These are phyloP conservation scores for Candida yuanshanica DNA, from an alignment of 805 yeast species.

Conservation along the genomic window DNA sequence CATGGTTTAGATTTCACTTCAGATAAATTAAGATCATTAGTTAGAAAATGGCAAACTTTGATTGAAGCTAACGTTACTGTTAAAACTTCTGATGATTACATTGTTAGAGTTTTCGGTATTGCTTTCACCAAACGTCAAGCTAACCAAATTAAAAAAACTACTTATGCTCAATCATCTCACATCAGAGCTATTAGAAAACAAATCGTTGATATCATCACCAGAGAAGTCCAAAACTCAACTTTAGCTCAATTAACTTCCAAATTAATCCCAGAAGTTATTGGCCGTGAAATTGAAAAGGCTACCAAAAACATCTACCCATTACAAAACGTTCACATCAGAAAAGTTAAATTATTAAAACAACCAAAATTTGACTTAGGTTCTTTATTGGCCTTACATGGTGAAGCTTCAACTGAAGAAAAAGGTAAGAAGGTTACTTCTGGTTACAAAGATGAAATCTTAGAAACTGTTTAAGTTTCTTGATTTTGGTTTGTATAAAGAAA, in stretches of 20 bases:
- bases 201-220: conserved; percentile 93
- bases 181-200: conserved; percentile 96
- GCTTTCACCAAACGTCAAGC: conserved; percentile 98
- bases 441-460: conserved; percentile 98
- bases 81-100: conserved; percentile 97
- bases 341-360: conserved; percentile 96
- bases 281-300: conserved; percentile 96
- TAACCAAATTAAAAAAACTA: conserved; percentile 95
- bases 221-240: conserved; percentile 92
- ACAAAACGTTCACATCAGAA: conserved; percentile 98
- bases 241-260: conserved; percentile 94
- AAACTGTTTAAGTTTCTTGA: conserved; percentile 65
- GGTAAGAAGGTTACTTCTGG: conserved; percentile 94
- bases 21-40: conserved; percentile 95
- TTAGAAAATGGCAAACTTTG: conserved; percentile 98
- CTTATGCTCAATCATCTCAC: conserved; percentile 97
- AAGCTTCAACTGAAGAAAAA: conserved; percentile 87
- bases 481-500: conserved; percentile 11
- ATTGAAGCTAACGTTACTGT: conserved; percentile 98
- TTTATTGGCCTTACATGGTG: conserved; percentile 96
- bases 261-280: conserved; percentile 97
- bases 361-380: conserved; percentile 98
- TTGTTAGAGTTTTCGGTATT: conserved; percentile 91
- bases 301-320: conserved; percentile 93
- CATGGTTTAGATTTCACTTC: conserved; percentile 98